Base-by-base conservation (phyloP, 768 basidiomycete species). In the Russula emetica region DNA sequence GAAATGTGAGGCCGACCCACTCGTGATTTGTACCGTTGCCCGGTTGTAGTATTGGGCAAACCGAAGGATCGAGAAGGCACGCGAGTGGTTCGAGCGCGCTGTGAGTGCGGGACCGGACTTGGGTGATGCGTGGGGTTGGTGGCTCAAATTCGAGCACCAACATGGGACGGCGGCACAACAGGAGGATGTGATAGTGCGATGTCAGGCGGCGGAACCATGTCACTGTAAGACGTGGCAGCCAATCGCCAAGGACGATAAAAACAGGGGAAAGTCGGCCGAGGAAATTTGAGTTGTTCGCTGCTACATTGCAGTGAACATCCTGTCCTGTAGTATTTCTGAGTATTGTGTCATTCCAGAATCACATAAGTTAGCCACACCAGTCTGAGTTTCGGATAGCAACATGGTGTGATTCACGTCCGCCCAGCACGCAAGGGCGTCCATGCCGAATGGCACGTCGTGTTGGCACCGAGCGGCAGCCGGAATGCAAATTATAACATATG, bases 51-150 rank as follows among this genome's bases (percentile, higher is more conserved):
- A 98, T 74, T 98, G 95, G 95, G 81, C 83, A 2, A 96, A 98
- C 72, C 82, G 96, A 63, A 96, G 95, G 78, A 83, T 98, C 66
- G 95, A 97, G 72, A 94, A 96, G 77, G 94, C 97, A 13, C 77
- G 95, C 52, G 84, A 90, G 61, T 98, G 96, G 97, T 97, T 98
- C 74, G 85, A 82, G 61, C 80, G 93, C 55, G n/a, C 87, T 3
- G 86, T 91, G 20, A 84, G 79, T 28, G 82, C 60, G 80, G 86
- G 61, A 76, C 73, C 68, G 52, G 92, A 74, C n/a, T n/a, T n/a
- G n/a, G n/a, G n/a, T n/a, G n/a, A n/a, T n/a, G 81, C 85, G 8
- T 98, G 95, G 94, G 97, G 82, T 2, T 98, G 94, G 94, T 98
- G 95, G 94, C 78, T 92, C 70, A 93, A 88, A 77, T 99, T 98